Evolutionary conservation across 306 rosid species (phyloP).

Genomic region (Ammopiptanthus mongolicus): DNA sequence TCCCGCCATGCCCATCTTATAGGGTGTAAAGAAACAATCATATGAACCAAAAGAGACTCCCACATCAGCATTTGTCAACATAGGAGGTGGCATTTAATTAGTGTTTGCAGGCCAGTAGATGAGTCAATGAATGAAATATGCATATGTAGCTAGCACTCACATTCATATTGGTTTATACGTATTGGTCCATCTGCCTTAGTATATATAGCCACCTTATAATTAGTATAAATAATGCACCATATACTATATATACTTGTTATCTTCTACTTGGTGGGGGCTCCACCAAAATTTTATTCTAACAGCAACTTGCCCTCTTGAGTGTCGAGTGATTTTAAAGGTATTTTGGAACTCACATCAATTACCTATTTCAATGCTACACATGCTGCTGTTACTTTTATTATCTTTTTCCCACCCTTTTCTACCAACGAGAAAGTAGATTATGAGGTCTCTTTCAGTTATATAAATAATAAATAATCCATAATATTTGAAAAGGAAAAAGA

Average conservation of each 20-base stretch:
- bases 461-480: constrained; percentile 7
- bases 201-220: constrained; percentile 15
- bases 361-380: constrained; percentile 26
- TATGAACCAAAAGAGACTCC: constrained; percentile 28
- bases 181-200: constrained; percentile 30
- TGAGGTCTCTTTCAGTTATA: constrained; percentile 35
- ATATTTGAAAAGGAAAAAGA: background rate
- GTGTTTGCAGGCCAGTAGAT: constrained; percentile 32
- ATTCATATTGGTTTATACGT: constrained; percentile 24
- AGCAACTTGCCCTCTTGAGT: constrained; percentile 19
- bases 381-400: constrained; percentile 19
- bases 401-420: constrained; percentile 17
- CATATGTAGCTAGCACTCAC: constrained; percentile 33
- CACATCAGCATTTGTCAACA: constrained; percentile 28
- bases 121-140: constrained; percentile 23
- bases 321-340: background rate
- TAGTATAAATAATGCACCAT: constrained; percentile 9
- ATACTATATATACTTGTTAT: constrained; percentile 9
- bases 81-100: constrained; percentile 23
- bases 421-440: constrained; percentile 29
- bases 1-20: constrained; percentile 6
- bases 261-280: constrained; percentile 1
- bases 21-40: constrained; percentile 26
- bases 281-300: constrained; percentile 10
- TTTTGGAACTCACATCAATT: constrained; percentile 34